Evolutionary conservation across 371 early-diverging fungal species (phyloP).

Genomic region (Choanephora cucurbitarum): DNA sequence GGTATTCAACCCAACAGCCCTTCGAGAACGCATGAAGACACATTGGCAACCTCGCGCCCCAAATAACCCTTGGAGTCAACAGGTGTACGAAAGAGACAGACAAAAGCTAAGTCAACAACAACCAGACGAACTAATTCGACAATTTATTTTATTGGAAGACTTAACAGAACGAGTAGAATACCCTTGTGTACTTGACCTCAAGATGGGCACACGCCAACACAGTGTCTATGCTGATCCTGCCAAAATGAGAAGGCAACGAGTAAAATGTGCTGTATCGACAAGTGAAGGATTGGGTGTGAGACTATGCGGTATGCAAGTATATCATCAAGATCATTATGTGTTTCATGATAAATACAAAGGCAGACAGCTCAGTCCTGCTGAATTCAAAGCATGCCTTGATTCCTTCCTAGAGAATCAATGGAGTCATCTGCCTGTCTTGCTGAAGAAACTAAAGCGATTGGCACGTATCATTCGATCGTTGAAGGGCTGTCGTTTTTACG

Average conservation of each 20-base stretch:
- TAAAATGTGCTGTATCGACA: slow-evolving; percentile 84
- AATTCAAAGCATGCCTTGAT: slow-evolving; percentile 72
- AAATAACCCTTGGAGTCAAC: slow-evolving; percentile 24
- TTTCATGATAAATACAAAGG: slow-evolving; percentile 95
- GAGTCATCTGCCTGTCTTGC: slow-evolving; percentile 74
- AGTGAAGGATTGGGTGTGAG: slow-evolving; percentile 85
- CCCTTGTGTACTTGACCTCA: slow-evolving; percentile 92
- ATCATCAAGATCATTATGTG: slow-evolving; percentile 38
- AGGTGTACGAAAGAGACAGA: slow-evolving; percentile 23
- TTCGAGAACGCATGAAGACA: slow-evolving; percentile 47
- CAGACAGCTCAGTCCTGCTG: slow-evolving; percentile 72
- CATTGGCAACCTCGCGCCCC: slow-evolving; percentile 16
- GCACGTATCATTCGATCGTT: slow-evolving; percentile 70
- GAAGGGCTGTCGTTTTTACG: slow-evolving; percentile 87
- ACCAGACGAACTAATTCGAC: slow-evolving; percentile 21
- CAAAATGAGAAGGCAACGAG: slow-evolving; percentile 78
- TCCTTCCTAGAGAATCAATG: slow-evolving; percentile 78
- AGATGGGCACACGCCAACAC: slow-evolving; percentile 95
- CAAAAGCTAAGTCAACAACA: slow-evolving; percentile 6
- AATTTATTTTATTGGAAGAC: slow-evolving; percentile 89
- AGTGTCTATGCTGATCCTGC: slow-evolving; percentile 77
- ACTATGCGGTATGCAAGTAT: slow-evolving; percentile 93
- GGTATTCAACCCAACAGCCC: slow-evolving; percentile 66
- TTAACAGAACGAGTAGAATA: slow-evolving; percentile 77
- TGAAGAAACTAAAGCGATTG: slow-evolving; percentile 70